Evolutionary conservation across 2,329 filamentous ascomycete species (phyloP).

Genomic region (Hyphodiscus sp.): DNA sequence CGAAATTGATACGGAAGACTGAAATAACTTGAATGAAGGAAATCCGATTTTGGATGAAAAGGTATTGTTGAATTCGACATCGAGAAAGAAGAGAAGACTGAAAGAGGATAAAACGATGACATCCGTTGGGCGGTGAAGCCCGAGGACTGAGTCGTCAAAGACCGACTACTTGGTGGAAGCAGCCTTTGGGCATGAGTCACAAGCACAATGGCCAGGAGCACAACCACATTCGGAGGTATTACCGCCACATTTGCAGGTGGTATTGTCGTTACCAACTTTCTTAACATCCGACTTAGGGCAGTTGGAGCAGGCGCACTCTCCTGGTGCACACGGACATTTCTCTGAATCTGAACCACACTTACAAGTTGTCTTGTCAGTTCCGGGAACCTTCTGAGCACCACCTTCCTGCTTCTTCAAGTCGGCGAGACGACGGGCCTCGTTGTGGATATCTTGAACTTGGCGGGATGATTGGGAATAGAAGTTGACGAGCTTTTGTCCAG

Average conservation of each 20-base stretch:
- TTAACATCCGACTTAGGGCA: conserved; percentile 41
- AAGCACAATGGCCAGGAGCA: conserved; percentile 33
- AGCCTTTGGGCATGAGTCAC: conserved; percentile 35
- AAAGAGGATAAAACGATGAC: not conserved
- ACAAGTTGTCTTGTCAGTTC: conserved; percentile 38
- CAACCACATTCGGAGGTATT: conserved; percentile 32
- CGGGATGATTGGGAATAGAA: conserved; percentile 84
- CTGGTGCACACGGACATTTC: conserved; percentile 39
- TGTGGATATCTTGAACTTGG: conserved; percentile 91
- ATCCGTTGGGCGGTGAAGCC: conserved; percentile 22
- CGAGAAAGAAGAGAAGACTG: conserved; percentile 32
- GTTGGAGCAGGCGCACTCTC: conserved; percentile 39
- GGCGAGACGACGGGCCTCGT: conserved; percentile 80
- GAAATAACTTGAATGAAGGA: not conserved
- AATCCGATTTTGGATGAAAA: not conserved
- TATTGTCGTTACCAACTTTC: conserved; percentile 33
- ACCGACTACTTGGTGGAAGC: conserved; percentile 28
- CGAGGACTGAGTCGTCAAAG: no score
- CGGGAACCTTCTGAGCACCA: conserved; percentile 35
- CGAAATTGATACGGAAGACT: conserved; percentile 7
- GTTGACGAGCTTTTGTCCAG: conserved; percentile 76
- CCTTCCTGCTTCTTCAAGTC: conserved; percentile 70
- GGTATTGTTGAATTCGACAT: not conserved
- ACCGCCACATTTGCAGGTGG: conserved; percentile 35
- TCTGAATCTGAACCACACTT: conserved; percentile 38